phyloP scores from a whole-genome alignment of 441 rosid genomes.

The Gossypium aridum region DNA sequence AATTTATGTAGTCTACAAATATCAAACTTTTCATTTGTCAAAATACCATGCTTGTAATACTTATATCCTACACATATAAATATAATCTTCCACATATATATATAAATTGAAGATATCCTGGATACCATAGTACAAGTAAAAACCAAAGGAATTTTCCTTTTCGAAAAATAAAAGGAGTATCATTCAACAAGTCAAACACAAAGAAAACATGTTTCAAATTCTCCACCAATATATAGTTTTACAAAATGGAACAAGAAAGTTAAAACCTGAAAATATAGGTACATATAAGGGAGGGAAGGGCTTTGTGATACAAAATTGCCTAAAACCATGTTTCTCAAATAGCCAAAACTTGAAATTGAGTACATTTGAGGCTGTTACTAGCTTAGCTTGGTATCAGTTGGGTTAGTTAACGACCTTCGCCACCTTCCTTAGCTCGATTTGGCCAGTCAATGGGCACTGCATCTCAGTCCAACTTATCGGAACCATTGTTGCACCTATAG shows the following conservation, averaged over 20 bases:
- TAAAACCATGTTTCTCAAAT: not conserved
- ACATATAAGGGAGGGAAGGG: not conserved
- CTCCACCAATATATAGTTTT: not conserved
- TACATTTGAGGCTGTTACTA: not conserved
- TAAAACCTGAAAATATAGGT: not conserved
- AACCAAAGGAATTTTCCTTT: too few species aligned
- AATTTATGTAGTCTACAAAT: not conserved
- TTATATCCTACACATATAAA: not conserved
- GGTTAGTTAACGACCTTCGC: constrained; percentile 56
- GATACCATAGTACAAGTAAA: too few species aligned
- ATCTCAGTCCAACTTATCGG: constrained; percentile 93
- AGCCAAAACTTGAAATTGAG: not conserved
- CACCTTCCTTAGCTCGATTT: constrained; percentile 79
- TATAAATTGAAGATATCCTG: not conserved
- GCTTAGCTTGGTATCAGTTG: not conserved
- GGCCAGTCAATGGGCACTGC: constrained; percentile 88
- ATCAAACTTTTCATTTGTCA: not conserved
- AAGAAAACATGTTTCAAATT: not conserved
- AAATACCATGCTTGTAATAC: not conserved
- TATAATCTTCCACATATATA: not conserved
- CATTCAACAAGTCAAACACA: not conserved
- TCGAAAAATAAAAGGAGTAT: too few species aligned
- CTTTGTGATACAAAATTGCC: not conserved
- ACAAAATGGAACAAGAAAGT: not conserved
- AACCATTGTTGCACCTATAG: constrained; percentile 74